These are phyloP conservation scores for Rhodamnia rubescens DNA, from an alignment of 345 rosid genomes.

Conservation along the genomic window DNA sequence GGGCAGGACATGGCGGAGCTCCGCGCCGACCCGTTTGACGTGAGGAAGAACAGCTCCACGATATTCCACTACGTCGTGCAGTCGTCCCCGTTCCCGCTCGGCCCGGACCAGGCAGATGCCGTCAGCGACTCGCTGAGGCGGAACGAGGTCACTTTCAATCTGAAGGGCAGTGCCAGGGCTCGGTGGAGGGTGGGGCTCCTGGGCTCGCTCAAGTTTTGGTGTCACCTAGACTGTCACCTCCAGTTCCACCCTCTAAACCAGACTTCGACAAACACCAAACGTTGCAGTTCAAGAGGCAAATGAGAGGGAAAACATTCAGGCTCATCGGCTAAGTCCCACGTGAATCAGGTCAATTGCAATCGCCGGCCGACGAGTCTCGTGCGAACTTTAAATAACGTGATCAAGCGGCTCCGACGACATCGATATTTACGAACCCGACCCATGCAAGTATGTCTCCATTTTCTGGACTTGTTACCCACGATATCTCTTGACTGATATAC, in stretches of 20 bases:
- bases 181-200: conserved; percentile 63
- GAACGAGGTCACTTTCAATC: conserved; percentile 40
- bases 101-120: conserved; percentile 19
- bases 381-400: background rate
- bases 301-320: conserved; percentile 2
- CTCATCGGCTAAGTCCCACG: background rate
- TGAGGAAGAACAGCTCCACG: conserved; percentile 31
- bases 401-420: background rate
- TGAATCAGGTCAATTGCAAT: background rate
- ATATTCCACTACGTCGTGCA: conserved; percentile 34
- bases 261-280: conserved; percentile 10
- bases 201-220: conserved; percentile 46
- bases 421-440: background rate
- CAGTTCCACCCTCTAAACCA: conserved; percentile 39
- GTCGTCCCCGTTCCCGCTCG: conserved; percentile 54
- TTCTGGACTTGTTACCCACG: background rate
- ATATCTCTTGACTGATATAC: background rate
- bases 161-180: conserved; percentile 52
- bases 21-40: conserved; percentile 43
- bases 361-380: background rate
- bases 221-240: conserved; percentile 51
- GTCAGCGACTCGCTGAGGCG: conserved; percentile 29
- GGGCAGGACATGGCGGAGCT: conserved; percentile 35
- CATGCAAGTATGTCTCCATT: background rate
- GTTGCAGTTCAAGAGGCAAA: conserved; percentile 59